Evolutionary conservation across 1,139 yeast genomes (phyloP).

Genomic region (Hyphopichia wangnamkhiaoensis): DNA sequence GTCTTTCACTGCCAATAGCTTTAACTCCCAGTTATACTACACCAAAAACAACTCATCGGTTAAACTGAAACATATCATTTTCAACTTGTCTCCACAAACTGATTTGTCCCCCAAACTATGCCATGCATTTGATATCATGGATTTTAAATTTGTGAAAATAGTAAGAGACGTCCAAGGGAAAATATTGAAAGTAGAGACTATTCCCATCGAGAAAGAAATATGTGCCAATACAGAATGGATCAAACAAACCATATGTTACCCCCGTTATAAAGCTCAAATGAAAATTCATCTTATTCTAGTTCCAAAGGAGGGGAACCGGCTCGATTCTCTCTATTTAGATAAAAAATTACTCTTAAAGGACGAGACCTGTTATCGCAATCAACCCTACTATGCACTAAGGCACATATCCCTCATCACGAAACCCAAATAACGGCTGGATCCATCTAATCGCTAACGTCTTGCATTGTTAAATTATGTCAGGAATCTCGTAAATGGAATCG

Average conservation of each 20-base stretch:
- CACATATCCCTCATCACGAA: too few relatives aligned
- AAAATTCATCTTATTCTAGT: conserved; percentile 31
- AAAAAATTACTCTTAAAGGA: too few relatives aligned
- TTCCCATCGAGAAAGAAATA: conserved; percentile 13
- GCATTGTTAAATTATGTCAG: too few relatives aligned
- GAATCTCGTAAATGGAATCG: too few relatives aligned
- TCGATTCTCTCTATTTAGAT: conserved; percentile 6
- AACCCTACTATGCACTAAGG: too few relatives aligned
- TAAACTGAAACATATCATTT: conserved; percentile 5
- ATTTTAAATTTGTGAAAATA: conserved; percentile 34
- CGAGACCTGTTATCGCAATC: too few relatives aligned
- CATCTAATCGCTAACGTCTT: too few relatives aligned
- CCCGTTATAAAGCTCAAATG: conserved; percentile 47
- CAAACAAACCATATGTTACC: conserved; percentile 40
- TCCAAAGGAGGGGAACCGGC: conserved; percentile 2
- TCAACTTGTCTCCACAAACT: conserved; percentile 2
- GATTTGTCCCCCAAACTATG: conserved; percentile 18
- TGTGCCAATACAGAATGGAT: conserved; percentile 28
- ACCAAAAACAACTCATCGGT: neutral
- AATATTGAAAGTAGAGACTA: conserved; percentile 35
- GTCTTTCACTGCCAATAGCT: too few relatives aligned
- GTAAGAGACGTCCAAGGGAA: conserved; percentile 37
- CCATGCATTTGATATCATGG: conserved; percentile 14
- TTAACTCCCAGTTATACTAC: too few relatives aligned
- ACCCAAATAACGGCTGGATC: too few relatives aligned